phyloP scores from a whole-genome alignment of 345 rosid genomes.

The Eucalyptus erythrocorys region DNA sequence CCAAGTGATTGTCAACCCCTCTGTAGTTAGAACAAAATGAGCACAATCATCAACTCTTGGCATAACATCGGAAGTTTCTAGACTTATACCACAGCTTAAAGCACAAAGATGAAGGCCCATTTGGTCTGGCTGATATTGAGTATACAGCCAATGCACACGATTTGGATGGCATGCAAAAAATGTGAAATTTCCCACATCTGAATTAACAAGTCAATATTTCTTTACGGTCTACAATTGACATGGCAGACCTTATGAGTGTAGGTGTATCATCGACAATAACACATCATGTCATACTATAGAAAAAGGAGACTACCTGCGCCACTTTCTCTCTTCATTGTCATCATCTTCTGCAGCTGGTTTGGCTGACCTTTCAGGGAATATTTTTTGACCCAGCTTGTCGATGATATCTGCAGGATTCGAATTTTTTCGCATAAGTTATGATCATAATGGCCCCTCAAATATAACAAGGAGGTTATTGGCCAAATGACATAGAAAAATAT shows the following conservation, averaged over 20 bases:
- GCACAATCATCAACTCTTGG: not conserved
- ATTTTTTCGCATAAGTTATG: not conserved
- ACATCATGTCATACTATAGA: not conserved
- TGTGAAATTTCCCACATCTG: not conserved
- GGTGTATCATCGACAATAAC: not conserved
- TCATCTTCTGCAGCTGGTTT: not conserved
- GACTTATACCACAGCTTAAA: not conserved
- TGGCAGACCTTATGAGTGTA: not conserved
- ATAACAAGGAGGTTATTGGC: not conserved
- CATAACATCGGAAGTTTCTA: not conserved
- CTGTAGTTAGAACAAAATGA: not conserved
- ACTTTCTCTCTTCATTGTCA: slow-evolving; percentile 20
- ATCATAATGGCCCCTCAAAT: not conserved
- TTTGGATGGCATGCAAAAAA: not conserved
- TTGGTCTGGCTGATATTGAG: not conserved
- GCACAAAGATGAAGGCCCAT: not conserved
- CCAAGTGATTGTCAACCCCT: slow-evolving; percentile 38
- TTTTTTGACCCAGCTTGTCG: slow-evolving; percentile 8
- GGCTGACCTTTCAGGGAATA: not conserved
- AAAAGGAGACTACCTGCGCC: slow-evolving; percentile 14
- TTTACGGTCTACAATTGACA: not conserved
- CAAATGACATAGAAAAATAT: not conserved
- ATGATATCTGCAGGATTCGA: slow-evolving; percentile 13
- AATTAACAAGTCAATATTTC: not conserved
- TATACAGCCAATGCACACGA: not conserved